Evolutionary conservation across 1,284 basidiomycete genomes (phyloP).

Genomic region (Cutaneotrichosporon curvatum): DNA sequence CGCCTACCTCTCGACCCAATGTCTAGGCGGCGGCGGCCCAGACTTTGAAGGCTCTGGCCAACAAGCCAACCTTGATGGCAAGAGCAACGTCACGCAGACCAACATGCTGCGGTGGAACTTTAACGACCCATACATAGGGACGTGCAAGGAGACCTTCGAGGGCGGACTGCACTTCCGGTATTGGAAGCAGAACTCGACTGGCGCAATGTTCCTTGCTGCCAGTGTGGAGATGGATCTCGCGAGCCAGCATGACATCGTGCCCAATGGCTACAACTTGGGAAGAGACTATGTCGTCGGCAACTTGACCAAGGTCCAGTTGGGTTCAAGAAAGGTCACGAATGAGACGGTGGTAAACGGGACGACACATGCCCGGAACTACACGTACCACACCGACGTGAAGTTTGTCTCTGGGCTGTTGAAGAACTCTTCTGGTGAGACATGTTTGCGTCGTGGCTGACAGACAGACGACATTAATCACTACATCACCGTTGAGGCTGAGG

Average conservation of each 20-base stretch:
- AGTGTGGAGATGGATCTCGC: slow-evolving; percentile 65
- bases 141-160: slow-evolving; percentile 74
- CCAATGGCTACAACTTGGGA: slow-evolving; percentile 58
- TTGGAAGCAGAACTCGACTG: slow-evolving; percentile 68
- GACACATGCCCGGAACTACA: slow-evolving; percentile 49
- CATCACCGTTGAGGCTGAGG: slow-evolving; percentile 55
- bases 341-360: slow-evolving; percentile 39
- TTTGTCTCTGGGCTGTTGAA: slow-evolving; percentile 63
- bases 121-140: slow-evolving; percentile 64
- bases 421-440: slow-evolving; percentile 53
- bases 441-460: slow-evolving; percentile 1
- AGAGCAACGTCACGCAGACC: slow-evolving; percentile 66
- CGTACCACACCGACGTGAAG: slow-evolving; percentile 60
- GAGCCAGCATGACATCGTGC: slow-evolving; percentile 55
- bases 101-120: slow-evolving; percentile 74
- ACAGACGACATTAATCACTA: slow-evolving; percentile 68
- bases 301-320: slow-evolving; percentile 56
- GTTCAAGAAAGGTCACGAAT: slow-evolving; percentile 56
- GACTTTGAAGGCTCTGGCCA: slow-evolving; percentile 55
- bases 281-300: slow-evolving; percentile 76
- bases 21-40: slow-evolving; percentile 65
- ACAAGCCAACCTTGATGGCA: slow-evolving; percentile 71
- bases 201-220: slow-evolving; percentile 72
- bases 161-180: slow-evolving; percentile 89
- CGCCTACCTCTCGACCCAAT: slow-evolving; percentile 53